Evolutionary conservation across 148 eudicot genomes (phyloP).

Genomic region (Spergularia bocconei): DNA sequence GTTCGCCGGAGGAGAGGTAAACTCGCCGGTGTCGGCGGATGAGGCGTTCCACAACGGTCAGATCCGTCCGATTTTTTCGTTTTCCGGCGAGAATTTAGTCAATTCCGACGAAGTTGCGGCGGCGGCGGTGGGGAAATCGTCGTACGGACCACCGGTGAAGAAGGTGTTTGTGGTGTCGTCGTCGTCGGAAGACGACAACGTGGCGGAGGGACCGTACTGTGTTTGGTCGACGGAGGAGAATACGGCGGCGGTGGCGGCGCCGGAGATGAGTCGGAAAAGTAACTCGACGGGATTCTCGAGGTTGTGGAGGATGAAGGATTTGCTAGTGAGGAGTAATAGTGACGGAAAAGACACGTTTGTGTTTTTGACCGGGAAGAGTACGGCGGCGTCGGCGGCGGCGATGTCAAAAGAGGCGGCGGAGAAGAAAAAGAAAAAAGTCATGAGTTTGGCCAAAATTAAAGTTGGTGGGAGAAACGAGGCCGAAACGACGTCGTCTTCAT

Average conservation of each 20-base stretch:
- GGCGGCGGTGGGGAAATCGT: neutral
- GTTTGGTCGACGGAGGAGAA: constrained; percentile 36
- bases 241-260: constrained; percentile 13
- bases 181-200: constrained; percentile 19
- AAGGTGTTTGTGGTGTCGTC: constrained; percentile 52
- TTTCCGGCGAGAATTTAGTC: constrained; percentile 14
- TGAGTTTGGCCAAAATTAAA: neutral
- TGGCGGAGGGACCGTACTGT: constrained; percentile 44
- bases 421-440: neutral
- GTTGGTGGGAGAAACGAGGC: neutral
- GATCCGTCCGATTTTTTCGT: constrained; percentile 53
- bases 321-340: constrained; percentile 57
- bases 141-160: constrained; percentile 44
- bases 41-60: constrained; percentile 64
- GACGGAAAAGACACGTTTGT: constrained; percentile 83
- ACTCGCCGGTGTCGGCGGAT: constrained; percentile 49
- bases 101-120: constrained; percentile 2
- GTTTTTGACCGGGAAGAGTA: constrained; percentile 32
- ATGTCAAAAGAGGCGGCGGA: constrained; percentile 4
- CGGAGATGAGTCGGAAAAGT: constrained; percentile 66
- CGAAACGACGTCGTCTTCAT: constrained; percentile 19
- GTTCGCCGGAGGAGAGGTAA: constrained; percentile 13
- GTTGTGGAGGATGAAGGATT: constrained; percentile 62
- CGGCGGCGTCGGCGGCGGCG: constrained; percentile 19
- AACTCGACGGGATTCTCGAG: constrained; percentile 95